Evolutionary conservation across 495 filamentous ascomycete genomes (phyloP).

Genomic region (Gamarada debralockiae): DNA sequence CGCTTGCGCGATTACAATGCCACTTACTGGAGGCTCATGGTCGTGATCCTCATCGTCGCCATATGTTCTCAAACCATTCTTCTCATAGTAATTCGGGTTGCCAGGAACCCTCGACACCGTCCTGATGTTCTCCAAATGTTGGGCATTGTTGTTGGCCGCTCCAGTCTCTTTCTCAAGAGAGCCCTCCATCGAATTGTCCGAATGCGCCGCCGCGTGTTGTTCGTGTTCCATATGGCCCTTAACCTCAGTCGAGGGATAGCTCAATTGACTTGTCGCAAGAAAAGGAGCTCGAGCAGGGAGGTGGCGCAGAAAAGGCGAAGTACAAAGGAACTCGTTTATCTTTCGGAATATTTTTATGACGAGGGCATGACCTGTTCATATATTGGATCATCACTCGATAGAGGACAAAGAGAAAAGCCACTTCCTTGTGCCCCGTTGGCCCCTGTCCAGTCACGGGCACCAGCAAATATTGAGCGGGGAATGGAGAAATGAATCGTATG

Average conservation of each 20-base stretch:
- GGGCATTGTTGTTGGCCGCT: background rate
- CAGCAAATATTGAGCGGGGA: no score
- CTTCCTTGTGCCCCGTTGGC: no score
- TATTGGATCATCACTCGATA: background rate
- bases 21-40: conserved; percentile 36
- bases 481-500: no score
- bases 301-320: background rate
- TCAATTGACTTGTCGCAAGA: background rate
- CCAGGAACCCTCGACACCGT: conserved; percentile 25
- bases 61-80: conserved; percentile 45
- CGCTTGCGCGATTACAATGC: background rate
- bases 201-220: background rate
- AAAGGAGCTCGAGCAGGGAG: background rate
- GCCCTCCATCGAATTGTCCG: background rate
- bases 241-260: background rate
- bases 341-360: no score
- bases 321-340: no score
- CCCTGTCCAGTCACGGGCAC: no score
- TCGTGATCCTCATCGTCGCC: conserved; percentile 48
- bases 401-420: background rate
- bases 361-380: background rate
- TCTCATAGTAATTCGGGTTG: conserved; percentile 44
- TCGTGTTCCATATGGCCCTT: background rate
- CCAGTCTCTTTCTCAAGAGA: background rate
- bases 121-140: background rate